Conservation (phyloP, 1,139 yeast genomes). For the Scheffersomyces segobiensis region DNA sequence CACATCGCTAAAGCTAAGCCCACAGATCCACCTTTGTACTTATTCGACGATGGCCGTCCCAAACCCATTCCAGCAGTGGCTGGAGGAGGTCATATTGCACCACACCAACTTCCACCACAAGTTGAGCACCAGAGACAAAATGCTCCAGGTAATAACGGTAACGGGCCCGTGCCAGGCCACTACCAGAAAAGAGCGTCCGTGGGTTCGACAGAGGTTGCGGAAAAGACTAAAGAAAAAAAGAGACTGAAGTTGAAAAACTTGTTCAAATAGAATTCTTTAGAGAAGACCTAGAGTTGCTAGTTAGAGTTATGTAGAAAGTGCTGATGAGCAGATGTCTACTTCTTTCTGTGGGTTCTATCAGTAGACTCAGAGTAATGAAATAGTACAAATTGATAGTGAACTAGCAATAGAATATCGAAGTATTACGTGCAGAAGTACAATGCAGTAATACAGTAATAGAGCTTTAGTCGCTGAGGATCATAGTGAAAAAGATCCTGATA, state of each 20-base stretch:
- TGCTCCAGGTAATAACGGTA: conserved; percentile 7
- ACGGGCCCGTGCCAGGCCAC: conserved; percentile 23
- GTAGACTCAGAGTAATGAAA: no score
- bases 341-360: no score
- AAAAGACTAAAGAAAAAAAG: conserved; percentile 31
- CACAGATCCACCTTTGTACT: conserved; percentile 35
- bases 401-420: no score
- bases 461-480: no score
- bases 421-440: no score
- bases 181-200: conserved; percentile 28
- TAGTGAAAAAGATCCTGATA: no score
- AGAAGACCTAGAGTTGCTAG: background rate
- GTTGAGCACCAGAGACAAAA: conserved; percentile 6
- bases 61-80: conserved; percentile 8
- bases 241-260: conserved; percentile 36
- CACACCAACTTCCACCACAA: conserved; percentile 4
- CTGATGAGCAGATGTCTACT: no score
- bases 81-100: background rate
- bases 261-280: conserved; percentile 25
- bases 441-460: no score
- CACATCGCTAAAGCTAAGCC: conserved; percentile 28
- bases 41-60: conserved; percentile 28
- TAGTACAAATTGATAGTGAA: no score
- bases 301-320: no score
- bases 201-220: conserved; percentile 7